Percentiles rank a stretch among this genome's conserved stretches.
phyloP scores from a whole-genome alignment of 208 protist species.

The Trypanosomatidae sp. region DNA sequence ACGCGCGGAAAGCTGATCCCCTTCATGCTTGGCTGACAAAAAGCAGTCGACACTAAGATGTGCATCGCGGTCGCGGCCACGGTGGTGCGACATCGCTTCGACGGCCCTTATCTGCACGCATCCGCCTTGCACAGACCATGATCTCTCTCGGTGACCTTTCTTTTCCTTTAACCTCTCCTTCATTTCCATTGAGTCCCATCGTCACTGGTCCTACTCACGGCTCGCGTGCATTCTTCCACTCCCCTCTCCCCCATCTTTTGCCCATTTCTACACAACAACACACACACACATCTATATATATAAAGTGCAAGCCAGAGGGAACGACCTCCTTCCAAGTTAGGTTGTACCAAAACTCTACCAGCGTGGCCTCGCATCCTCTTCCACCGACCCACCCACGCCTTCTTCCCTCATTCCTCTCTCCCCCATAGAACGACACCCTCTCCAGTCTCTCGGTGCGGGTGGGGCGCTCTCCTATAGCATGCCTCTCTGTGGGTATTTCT shows the following conservation, averaged over 20 bases:
- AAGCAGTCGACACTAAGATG: neutral
- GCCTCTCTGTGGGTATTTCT: neutral
- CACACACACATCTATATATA: neutral
- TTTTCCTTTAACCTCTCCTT: slow-evolving; percentile 4
- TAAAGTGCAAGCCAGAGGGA: too few species aligned
- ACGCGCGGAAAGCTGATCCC: neutral
- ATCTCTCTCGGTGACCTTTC: neutral
- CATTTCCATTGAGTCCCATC: neutral
- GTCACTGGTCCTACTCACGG: neutral
- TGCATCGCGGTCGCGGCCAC: neutral
- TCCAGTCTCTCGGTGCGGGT: too few species aligned
- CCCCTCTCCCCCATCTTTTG: neutral
- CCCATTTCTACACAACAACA: neutral
- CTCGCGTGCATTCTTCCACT: neutral
- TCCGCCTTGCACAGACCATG: neutral
- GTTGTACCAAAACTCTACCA: too few species aligned
- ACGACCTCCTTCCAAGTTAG: too few species aligned
- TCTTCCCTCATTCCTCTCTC: too few species aligned
- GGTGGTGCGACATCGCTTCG: neutral
- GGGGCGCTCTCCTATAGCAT: slow-evolving; percentile 11
- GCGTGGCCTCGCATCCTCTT: too few species aligned
- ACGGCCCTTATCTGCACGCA: neutral
- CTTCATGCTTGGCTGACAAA: neutral
- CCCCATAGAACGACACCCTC: too few species aligned
- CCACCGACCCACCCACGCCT: too few species aligned